Conservation (phyloP, 2,329 filamentous ascomycete genomes). For the Podosphaera xanthii region DNA sequence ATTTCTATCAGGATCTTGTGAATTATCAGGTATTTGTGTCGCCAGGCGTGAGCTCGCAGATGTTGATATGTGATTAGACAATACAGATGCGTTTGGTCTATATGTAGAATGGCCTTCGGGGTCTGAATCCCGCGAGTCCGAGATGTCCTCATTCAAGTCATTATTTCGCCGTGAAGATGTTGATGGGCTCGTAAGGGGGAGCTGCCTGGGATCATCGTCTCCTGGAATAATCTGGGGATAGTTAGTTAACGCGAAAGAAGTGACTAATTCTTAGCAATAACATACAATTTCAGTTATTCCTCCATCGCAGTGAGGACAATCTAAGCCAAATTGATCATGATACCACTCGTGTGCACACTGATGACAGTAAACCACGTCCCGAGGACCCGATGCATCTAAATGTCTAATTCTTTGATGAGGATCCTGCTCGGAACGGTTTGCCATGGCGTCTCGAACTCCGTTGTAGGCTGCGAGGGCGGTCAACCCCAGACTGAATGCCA, state of each 20-base stretch:
- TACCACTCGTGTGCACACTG: constrained; percentile 65
- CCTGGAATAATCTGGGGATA: constrained; percentile 22
- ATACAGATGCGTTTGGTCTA: constrained; percentile 12
- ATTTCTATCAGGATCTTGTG: constrained; percentile 2
- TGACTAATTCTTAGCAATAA: constrained; percentile 5
- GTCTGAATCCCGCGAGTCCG: constrained; percentile 35
- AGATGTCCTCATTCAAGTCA: constrained; percentile 19
- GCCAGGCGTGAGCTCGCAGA: constrained; percentile 2
- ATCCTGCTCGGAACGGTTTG: constrained; percentile 9
- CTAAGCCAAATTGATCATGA: constrained; percentile 40
- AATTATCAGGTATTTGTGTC: neutral
- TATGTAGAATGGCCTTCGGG: constrained; percentile 25
- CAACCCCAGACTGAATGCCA: constrained; percentile 34
- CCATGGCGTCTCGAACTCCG: constrained; percentile 22
- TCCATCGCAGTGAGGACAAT: constrained; percentile 54
- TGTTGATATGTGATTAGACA: constrained; percentile 12
- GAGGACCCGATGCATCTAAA: constrained; percentile 26
- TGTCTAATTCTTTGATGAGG: constrained; percentile 14
- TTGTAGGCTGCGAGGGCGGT: constrained; percentile 32
- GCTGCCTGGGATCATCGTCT: constrained; percentile 38
- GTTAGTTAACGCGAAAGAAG: constrained; percentile 13
- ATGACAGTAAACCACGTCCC: constrained; percentile 73
- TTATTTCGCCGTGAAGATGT: constrained; percentile 9
- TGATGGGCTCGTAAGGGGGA: constrained; percentile 7
- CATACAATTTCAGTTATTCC: constrained; percentile 75